Base-by-base conservation (phyloP, 2,329 filamentous ascomycete genomes). In the Trichoderma atrobrunneum region DNA sequence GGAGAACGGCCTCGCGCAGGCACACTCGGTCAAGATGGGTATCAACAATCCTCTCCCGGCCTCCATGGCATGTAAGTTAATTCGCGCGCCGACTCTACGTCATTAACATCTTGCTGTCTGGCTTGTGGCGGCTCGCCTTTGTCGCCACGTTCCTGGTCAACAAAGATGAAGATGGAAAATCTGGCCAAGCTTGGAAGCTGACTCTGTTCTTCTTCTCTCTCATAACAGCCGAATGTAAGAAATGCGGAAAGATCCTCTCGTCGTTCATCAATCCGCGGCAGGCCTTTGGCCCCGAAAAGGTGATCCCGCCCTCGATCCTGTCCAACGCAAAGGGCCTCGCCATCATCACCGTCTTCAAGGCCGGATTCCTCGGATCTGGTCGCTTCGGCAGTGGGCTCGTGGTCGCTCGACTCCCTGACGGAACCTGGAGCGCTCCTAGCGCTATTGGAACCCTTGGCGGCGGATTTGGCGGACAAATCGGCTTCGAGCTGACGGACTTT, bases 191-290 rank as follows among this genome's bases (percentile, higher is more conserved):
- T 26, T 5, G 30, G n/a, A 70, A 62, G 7, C 62, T 72, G 39
- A 63, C 73, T 73, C 66, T 68, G 6, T 1, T 70, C 18, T 16
- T 63, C 60, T 59, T 43, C 26, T 51, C 36, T 30, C 65, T 21
- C 18, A n/a, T 8, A 32, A 69, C 82, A 98, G 95, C 94, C 85
- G 96, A 99, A 85, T 98, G 96, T 85, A 96, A 92, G 83, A 99
- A 99, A 84, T 96, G 94, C 80, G 93, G 93, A 80, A 97, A 97
- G 87, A 98, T 98, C 79, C 89, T 99, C 77, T 89, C 93, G 60
- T 97, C 95, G 14, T 99, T 99, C 81, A 89, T 98, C 80, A 96
- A 98, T 80, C 96, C 96, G 24, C 89, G 91, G 79, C 95, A 98
- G 85, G 85, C 95, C 24, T 97, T 98, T 81, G 94, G 95, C 7